Evolutionary conservation across 495 filamentous ascomycete species (phyloP), one percentile per base, ranked within the genome.

Genomic region (Glutinoglossum americanum): DNA sequence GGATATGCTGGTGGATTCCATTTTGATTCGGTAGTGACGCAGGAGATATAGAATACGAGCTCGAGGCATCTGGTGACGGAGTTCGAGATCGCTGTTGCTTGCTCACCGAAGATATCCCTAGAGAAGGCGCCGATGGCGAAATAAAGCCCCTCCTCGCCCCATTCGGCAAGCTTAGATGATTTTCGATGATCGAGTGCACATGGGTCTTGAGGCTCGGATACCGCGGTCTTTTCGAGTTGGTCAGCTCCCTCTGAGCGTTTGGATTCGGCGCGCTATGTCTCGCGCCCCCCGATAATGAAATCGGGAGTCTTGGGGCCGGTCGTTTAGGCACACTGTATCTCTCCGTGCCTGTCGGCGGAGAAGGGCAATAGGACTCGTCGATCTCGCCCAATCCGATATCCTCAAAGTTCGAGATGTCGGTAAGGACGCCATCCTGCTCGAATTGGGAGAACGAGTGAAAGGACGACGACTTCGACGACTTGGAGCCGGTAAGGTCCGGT

Each of bases 391-490:
- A 77, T 10, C 84, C 85, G 62, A 96, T 94, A 54, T 97, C 92
- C 67, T 98, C 92, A 63, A 97, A 96, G 64, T 96, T 81, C 54
- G 75, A 76, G 44, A 81, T 76, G 64, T 90, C 83, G 33, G 79
- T 76, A 45, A 85, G 74, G 59, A 77, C 76, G 58, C 73, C 76
- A 57, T 80, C 78, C 30, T 80, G 75, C 62, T 82, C 84, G 45
- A 82, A 82, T 48, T 80, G 78, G 28, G 84, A 80, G 15, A 83
- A 85, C 17, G 85, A 93, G 62, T 80, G 81, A 59, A 89, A 81
- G n/a, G 89, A 92, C 17, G 87, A 92, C 35, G 83, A 86, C 66
- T 93, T 92, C 58, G 87, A 93, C 58, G 86, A 92, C 65, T 87
- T 90, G 47, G 87, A 93, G 53, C 80, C 77, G 60, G 82, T 87